A percentile compares a stretch with the other conserved stretches of the same genome.
Conservation (phyloP, 108 stramenopile species). For the Skeletonema marinoi region DNA sequence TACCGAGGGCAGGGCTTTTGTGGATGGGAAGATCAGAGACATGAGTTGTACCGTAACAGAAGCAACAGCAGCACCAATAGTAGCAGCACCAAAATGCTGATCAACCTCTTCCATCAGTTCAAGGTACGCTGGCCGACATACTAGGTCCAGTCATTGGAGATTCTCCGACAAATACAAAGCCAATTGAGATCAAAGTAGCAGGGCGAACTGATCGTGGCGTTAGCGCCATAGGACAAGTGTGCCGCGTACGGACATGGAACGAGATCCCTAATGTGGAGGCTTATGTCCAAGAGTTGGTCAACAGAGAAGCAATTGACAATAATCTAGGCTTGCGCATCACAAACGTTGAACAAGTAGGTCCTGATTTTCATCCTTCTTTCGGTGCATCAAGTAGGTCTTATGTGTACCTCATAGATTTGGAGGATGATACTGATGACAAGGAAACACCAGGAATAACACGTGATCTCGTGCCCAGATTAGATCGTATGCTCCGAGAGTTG, state of each 20-base stretch:
- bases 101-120: slow-evolving; percentile 58
- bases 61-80: neutral
- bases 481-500: slow-evolving; percentile 52
- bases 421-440: neutral
- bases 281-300: slow-evolving; percentile 21
- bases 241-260: slow-evolving; percentile 62
- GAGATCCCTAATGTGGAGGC: slow-evolving; percentile 11
- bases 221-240: slow-evolving; percentile 72
- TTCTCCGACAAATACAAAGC: slow-evolving; percentile 10
- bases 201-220: slow-evolving; percentile 86
- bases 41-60: slow-evolving; percentile 29
- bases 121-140: slow-evolving; percentile 62
- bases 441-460: neutral
- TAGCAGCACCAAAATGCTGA: neutral
- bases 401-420: slow-evolving; percentile 67
- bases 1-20: slow-evolving; percentile 76
- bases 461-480: slow-evolving; percentile 30
- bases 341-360: slow-evolving; percentile 35
- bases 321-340: slow-evolving; percentile 15
- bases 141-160: slow-evolving; percentile 45
- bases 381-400: slow-evolving; percentile 70
- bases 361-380: slow-evolving; percentile 77
- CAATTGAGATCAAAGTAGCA: slow-evolving; percentile 64
- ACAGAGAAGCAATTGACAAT: neutral
- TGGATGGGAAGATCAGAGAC: slow-evolving; percentile 81